Percentiles rank a stretch among this genome's conserved stretches.
Conservation (phyloP, 2,329 filamentous ascomycete species). For the Cladosporium colombiae region DNA sequence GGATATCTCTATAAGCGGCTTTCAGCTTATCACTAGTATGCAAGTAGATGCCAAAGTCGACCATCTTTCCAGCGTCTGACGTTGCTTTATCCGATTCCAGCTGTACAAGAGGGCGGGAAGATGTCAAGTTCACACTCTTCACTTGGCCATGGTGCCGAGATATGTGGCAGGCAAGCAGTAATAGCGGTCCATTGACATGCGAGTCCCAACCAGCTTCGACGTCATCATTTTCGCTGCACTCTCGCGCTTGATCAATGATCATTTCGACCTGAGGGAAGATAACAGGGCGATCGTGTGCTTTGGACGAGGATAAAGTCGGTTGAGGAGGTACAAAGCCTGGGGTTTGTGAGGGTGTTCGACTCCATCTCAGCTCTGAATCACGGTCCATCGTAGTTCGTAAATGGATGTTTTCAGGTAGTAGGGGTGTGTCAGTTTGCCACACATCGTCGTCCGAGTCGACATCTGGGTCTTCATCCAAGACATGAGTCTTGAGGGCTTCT, state of each 20-base stretch:
- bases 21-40: not conserved
- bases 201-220: conserved; percentile 1
- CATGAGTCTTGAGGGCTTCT: not conserved
- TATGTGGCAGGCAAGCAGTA: not conserved
- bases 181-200: not conserved
- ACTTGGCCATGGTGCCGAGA: not conserved
- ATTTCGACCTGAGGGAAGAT: not conserved
- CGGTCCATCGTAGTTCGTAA: not conserved
- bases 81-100: not conserved
- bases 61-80: not conserved
- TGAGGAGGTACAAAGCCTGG: not conserved
- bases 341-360: not conserved
- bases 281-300: not conserved
- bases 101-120: not conserved
- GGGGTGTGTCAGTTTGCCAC: not conserved
- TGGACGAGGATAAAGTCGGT: not conserved
- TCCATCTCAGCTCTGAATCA: not conserved
- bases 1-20: not conserved
- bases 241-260: not conserved
- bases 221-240: not conserved
- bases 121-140: not conserved
- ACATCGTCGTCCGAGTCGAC: not conserved
- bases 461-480: not conserved
- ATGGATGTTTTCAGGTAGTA: not conserved
- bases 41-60: not conserved